A percentile compares a stretch with the other conserved stretches of the same genome.
Evolutionary conservation across 2,329 filamentous ascomycete genomes (phyloP).

Genomic region (Colletotrichum sp.): DNA sequence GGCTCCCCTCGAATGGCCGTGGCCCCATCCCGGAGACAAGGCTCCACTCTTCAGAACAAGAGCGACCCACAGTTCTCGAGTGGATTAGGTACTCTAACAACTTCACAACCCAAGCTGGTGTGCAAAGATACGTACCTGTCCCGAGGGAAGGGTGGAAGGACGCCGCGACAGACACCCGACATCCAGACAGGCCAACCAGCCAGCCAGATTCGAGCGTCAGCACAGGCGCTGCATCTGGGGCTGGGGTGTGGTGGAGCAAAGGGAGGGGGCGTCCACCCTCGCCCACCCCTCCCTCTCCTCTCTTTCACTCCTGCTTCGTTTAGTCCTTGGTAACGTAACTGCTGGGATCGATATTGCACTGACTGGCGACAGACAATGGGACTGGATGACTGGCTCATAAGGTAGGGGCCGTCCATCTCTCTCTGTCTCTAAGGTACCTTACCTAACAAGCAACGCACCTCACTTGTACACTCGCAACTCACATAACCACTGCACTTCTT

Average conservation of each 20-base stretch:
- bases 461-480: not conserved
- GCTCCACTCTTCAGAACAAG: not conserved
- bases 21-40: constrained; percentile 14
- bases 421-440: not conserved
- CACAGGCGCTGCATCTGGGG: constrained; percentile 7
- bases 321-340: not conserved
- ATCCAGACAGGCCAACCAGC: not conserved
- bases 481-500: not conserved
- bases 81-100: not conserved
- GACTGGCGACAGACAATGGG: not conserved
- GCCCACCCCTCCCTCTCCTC: not conserved
- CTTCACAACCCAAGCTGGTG: not conserved
- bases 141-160: constrained; percentile 1
- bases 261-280: not conserved
- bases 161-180: constrained; percentile 7
- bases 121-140: not conserved
- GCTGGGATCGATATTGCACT: not conserved
- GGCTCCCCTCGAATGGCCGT: constrained; percentile 5
- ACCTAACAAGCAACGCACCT: not conserved
- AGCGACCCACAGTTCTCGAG: not conserved
- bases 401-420: not conserved
- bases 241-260: not conserved
- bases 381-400: not conserved
- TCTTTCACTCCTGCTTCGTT: not conserved
- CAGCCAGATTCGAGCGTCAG: constrained; percentile 6